Evolutionary conservation across 2,329 filamentous ascomycete species (phyloP).

Genomic region (Microascus cirrosus): DNA sequence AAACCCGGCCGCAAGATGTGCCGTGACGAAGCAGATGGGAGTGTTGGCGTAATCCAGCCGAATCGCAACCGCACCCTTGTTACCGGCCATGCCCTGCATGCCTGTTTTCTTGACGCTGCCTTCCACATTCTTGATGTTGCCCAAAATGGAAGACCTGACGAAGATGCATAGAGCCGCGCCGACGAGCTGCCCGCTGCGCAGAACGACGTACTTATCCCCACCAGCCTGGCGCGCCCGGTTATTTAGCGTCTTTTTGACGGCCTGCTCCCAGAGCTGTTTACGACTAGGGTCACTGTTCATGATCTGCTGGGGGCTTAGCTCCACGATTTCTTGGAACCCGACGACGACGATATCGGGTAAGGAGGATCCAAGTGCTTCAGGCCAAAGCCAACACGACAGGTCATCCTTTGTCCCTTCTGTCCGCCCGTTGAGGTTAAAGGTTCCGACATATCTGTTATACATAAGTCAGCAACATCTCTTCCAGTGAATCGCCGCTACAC

Average conservation of each 20-base stretch:
- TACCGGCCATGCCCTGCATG: slow-evolving; percentile 92
- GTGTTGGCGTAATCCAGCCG: slow-evolving; percentile 91
- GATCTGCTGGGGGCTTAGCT: slow-evolving; percentile 92
- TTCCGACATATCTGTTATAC: slow-evolving; percentile 51
- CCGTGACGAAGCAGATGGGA: slow-evolving; percentile 88
- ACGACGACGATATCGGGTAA: slow-evolving; percentile 81
- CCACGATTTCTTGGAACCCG: slow-evolving; percentile 97
- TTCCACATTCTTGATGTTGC: slow-evolving; percentile 90
- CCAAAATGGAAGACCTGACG: slow-evolving; percentile 66
- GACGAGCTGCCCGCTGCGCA: slow-evolving; percentile 88
- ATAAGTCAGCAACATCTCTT: background rate
- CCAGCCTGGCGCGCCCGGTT: slow-evolving; percentile 50
- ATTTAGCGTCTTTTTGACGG: slow-evolving; percentile 71
- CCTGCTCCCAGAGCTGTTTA: slow-evolving; percentile 75
- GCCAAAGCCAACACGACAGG: slow-evolving; percentile 76
- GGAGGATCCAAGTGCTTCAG: slow-evolving; percentile 40
- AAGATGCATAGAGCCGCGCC: slow-evolving; percentile 89
- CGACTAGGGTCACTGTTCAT: slow-evolving; percentile 93
- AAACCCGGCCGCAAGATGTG: slow-evolving; percentile 91
- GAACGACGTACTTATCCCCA: slow-evolving; percentile 72
- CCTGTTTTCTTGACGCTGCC: slow-evolving; percentile 90
- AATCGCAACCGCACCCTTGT: slow-evolving; percentile 95
- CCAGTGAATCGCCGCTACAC: slow-evolving; percentile 9
- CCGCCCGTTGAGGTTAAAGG: slow-evolving; percentile 90
- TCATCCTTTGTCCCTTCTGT: slow-evolving; percentile 69